These are phyloP conservation scores for Phytophthora idaei DNA, from an alignment of 352 stramenopile genomes.

Conservation along the genomic window DNA sequence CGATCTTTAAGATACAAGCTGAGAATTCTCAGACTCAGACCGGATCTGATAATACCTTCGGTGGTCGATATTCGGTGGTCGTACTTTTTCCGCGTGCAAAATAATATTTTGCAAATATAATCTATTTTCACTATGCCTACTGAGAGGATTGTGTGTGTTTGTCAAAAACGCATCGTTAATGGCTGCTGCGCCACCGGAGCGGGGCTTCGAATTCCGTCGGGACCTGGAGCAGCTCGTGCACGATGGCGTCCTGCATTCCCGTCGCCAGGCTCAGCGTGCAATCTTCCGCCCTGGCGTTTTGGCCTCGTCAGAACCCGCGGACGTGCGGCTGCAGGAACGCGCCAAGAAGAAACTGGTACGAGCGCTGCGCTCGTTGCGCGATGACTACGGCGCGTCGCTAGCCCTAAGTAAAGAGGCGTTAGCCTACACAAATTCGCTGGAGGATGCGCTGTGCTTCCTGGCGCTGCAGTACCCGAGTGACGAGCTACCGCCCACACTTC, in stretches of 20 bases:
- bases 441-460: conserved; percentile 73
- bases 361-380: conserved; percentile 46
- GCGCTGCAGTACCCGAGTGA: conserved; percentile 62
- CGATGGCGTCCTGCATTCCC: conserved; percentile 35
- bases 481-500: conserved; percentile 51
- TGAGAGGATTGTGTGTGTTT: no score
- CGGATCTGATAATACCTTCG: no score
- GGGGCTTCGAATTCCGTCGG: conserved; percentile 62
- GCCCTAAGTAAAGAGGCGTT: conserved; percentile 48
- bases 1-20: no score
- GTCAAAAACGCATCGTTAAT: no score
- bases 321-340: conserved; percentile 53
- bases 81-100: no score
- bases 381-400: conserved; percentile 53
- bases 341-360: conserved; percentile 61
- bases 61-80: no score
- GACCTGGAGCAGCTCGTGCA: conserved; percentile 63
- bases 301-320: conserved; percentile 26
- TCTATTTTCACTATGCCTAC: no score
- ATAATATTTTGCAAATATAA: no score
- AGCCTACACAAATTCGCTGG: conserved; percentile 62
- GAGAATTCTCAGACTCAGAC: no score
- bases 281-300: conserved; percentile 60
- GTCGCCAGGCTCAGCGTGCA: conserved; percentile 37
- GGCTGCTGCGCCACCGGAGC: conserved; percentile 12